Base-by-base conservation (phyloP, 2,329 filamentous ascomycete genomes). In the Ascochyta clinopodiicola region DNA sequence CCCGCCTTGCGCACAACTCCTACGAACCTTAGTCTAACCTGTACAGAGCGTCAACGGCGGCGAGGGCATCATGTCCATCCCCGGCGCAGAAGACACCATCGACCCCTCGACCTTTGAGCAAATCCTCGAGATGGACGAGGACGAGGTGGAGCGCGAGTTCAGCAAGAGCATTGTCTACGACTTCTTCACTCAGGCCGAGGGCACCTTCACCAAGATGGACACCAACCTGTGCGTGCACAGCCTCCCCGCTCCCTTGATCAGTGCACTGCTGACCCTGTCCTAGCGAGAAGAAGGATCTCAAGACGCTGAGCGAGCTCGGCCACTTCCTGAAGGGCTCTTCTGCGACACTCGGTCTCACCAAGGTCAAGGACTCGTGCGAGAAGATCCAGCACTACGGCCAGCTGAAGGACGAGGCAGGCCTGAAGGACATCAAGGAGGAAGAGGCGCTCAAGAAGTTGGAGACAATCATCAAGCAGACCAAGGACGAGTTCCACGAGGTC, bases 291-390 rank as follows among this genome's bases (percentile, higher is more conserved):
- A 82, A 85, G 69, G 82, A 96, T 35, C 86, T 98, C 53, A 76
- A 79, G n/a, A 81, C 87, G 63, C 86, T 98, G 34, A 96, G 92
- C 31, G 83, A 85, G 48, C 87, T 96, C 29, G 95, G 95, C 37
- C 95, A 99, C 79, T 99, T 96, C 80, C 84, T 99, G 66, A 99
- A 99, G 79, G 95, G 95, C 57, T 98, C 94, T 6, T 97, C 94
- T 8, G 94, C 95, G 35, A 97, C 95, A 4, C 84, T 99, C 49
- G 95, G 95, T 40, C 85, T 98, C 51, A 88, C 85, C 69, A 96
- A 96, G 76, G 89, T 99, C 68, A 91, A 92, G 75, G 92, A 97
- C 71, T 89, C 87, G 60, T 99, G 95, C 79, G 93, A 98, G 79
- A 92, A 96, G 82, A 97, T 99, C 69, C 94, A 99, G 77, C 89